Evolutionary conservation across 805 yeast genomes (phyloP).

Genomic region (Ogataea ramenticola): DNA sequence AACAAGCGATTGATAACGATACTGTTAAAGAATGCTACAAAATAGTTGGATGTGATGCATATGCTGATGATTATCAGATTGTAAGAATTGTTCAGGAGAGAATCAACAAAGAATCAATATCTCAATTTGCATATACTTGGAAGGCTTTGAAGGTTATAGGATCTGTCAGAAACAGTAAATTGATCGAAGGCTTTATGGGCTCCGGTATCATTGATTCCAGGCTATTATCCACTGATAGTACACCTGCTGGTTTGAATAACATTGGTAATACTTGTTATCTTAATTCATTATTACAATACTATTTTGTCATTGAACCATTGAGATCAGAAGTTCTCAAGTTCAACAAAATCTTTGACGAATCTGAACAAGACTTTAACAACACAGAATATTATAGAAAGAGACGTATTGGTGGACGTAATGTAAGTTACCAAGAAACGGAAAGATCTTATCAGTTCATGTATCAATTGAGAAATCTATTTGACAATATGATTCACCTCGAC

Average conservation of each 20-base stretch:
- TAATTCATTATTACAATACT: conserved; percentile 85
- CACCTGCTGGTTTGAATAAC: conserved; percentile 91
- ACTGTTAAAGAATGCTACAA: conserved; percentile 17
- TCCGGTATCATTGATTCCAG: conserved; percentile 58
- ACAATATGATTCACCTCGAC: conserved; percentile 57
- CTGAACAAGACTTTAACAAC: conserved; percentile 18
- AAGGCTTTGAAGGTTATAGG: conserved; percentile 53
- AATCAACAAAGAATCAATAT: conserved; percentile 28
- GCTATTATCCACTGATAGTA: conserved; percentile 51
- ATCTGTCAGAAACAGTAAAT: conserved; percentile 41
- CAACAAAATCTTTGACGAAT: conserved; percentile 26
- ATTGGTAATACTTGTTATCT: conserved; percentile 95
- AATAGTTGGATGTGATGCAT: conserved; percentile 39
- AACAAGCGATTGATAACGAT: no score
- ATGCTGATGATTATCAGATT: conserved; percentile 51
- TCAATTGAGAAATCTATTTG: conserved; percentile 62
- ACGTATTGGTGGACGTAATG: conserved; percentile 82
- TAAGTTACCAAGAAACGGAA: conserved; percentile 69
- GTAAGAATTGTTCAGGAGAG: conserved; percentile 46
- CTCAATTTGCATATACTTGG: conserved; percentile 51
- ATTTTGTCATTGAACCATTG: conserved; percentile 78
- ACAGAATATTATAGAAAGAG: conserved; percentile 35
- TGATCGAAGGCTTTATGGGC: conserved; percentile 48
- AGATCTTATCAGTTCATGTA: conserved; percentile 78
- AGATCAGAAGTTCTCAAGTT: conserved; percentile 59